These are phyloP conservation scores for Arthroderma sp. DNA, from an alignment of 2,329 filamentous ascomycete genomes.

Conservation along the genomic window DNA sequence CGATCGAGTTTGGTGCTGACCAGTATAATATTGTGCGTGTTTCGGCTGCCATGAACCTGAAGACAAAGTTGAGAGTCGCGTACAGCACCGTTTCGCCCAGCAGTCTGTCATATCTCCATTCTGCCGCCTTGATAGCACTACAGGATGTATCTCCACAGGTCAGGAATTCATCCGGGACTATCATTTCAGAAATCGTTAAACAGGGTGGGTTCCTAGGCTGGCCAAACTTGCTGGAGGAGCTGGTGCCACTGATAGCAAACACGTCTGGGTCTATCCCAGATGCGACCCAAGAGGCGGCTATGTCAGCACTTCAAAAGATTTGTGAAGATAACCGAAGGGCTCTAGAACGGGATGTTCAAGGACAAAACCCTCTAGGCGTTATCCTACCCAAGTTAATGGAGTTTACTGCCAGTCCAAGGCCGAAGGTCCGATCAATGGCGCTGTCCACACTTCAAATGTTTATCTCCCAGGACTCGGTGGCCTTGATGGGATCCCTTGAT, in stretches of 20 bases:
- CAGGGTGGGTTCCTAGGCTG: constrained; percentile 76
- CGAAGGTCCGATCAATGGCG: constrained; percentile 68
- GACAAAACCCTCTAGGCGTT: constrained; percentile 73
- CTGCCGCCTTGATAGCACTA: constrained; percentile 62
- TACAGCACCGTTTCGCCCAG: constrained; percentile 63
- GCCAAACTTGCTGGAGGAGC: constrained; percentile 77
- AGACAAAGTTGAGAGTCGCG: constrained; percentile 71
- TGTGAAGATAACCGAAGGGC: constrained; percentile 90
- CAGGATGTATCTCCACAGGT: constrained; percentile 74
- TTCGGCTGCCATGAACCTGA: constrained; percentile 84
- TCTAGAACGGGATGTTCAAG: constrained; percentile 75
- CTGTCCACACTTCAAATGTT: constrained; percentile 85
- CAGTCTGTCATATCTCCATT: constrained; percentile 65
- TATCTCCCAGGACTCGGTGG: constrained; percentile 69
- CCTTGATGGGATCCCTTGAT: constrained; percentile 69
- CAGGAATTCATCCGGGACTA: constrained; percentile 77
- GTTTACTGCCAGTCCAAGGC: constrained; percentile 62
- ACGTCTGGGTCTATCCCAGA: constrained; percentile 51
- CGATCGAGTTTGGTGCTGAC: constrained; percentile 42
- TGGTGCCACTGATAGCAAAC: constrained; percentile 67
- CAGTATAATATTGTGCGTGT: constrained; percentile 67
- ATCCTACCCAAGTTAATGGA: constrained; percentile 84
- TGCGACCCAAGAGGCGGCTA: constrained; percentile 78
- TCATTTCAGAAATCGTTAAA: constrained; percentile 82
- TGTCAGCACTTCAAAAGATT: constrained; percentile 85